Evolutionary conservation across 345 rosid species (phyloP), one percentile per base, ranked within the genome.

Genomic region (Hirschfeldia incana): DNA sequence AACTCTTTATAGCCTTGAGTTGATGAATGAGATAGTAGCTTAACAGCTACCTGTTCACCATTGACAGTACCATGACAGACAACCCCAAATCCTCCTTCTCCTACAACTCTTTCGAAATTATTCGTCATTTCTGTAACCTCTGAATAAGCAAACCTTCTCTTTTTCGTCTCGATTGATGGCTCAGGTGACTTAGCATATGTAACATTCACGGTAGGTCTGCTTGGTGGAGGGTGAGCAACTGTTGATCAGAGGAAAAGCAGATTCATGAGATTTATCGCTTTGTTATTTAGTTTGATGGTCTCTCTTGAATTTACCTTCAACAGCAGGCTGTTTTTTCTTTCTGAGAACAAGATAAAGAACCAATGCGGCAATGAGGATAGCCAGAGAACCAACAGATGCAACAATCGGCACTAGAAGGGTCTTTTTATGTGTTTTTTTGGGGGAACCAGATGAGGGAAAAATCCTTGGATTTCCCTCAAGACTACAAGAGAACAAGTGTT

Each of bases 31-130:
- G 89, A 87, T 0, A 85, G 62, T 82, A 88, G 28, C 28, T 88
- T 87, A 10, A 88, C 90, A 5, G 90, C 92, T 12, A 88, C 90
- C 70, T 85, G 78, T 66, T 68, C 71, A 17, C 78, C 82, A 72
- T 81, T 79, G 13, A 86, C 65, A 10, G 63, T 60, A 9, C 88
- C 89, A 0, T 82, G 80, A 32, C 74, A 86, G 11, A 88, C 90
- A 70, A 73, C 80, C 0, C 92, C 90, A 63, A 85, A 87, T 30
- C 88, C 89, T 67, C 90, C 90, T 75, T 87, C 70, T 2, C 90
- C 92, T 9, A 83, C 34, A 3, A 80, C 74, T 62, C 37, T 85
- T 42, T 53, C 51, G 8, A 88, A 83, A 4, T 83, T 78, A 33
- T 85, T 75, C 0, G 92, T 87, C 33, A 87, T 81, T 3, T 34